A percentile compares a stretch with the other conserved stretches of the same genome.
Evolutionary conservation across 2,329 filamentous ascomycete species (phyloP).

Genomic region (Botrytis deweyae): DNA sequence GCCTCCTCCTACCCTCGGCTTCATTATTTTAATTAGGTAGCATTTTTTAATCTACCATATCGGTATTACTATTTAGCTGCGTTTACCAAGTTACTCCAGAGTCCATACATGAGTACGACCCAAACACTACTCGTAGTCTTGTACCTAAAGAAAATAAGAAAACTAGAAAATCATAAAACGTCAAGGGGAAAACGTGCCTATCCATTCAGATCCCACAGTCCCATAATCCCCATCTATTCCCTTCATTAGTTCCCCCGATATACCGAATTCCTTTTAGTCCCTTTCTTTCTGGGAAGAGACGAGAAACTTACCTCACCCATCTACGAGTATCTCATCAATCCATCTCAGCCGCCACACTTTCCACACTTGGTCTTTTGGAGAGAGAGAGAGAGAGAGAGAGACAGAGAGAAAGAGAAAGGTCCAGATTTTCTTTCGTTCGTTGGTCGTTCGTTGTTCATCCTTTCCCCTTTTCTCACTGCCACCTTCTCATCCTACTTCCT

Average conservation of each 20-base stretch:
- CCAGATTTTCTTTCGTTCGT: not conserved
- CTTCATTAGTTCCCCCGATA: constrained; percentile 1
- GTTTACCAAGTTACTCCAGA: not conserved
- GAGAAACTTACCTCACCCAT: not conserved
- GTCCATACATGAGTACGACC: not conserved
- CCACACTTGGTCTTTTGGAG: not conserved
- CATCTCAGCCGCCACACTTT: not conserved
- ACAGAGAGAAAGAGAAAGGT: not conserved
- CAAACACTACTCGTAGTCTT: not conserved
- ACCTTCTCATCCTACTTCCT: not conserved
- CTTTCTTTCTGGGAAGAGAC: not conserved
- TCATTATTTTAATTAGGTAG: not conserved
- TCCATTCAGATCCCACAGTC: not conserved
- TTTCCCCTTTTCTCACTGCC: not conserved
- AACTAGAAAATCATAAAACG: not conserved
- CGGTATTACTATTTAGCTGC: not conserved
- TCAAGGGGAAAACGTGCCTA: constrained; percentile 5
- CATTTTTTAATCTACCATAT: not conserved
- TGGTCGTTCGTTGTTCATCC: not conserved
- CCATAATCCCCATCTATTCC: not conserved
- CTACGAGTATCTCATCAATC: not conserved
- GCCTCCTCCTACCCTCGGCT: not conserved
- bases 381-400: not conserved
- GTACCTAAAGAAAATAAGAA: not conserved
- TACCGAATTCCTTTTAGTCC: constrained; percentile 3